Conservation (phyloP, 2,329 filamentous ascomycete genomes). For the Trichocomaceae sp. region DNA sequence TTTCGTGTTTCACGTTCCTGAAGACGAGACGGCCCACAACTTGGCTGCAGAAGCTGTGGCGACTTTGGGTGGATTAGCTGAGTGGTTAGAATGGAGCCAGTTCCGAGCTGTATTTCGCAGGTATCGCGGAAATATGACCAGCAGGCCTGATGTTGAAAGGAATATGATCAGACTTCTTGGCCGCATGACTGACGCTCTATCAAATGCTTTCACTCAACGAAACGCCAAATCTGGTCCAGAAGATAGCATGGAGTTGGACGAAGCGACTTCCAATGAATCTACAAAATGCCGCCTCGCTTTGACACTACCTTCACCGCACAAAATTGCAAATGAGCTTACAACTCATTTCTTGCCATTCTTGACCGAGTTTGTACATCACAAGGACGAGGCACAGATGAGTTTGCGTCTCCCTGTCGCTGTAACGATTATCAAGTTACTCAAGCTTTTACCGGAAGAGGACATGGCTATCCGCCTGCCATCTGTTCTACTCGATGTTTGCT, state of each 20-base stretch:
- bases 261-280: conserved; percentile 22
- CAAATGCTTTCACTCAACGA: conserved; percentile 41
- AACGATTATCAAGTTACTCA: conserved; percentile 79
- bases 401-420: conserved; percentile 84
- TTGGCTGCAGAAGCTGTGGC: conserved; percentile 79
- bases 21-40: conserved; percentile 64
- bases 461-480: conserved; percentile 70
- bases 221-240: conserved; percentile 8
- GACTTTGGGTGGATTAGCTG: conserved; percentile 67
- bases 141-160: conserved; percentile 77
- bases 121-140: conserved; percentile 74
- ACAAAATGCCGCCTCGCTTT: conserved; percentile 47
- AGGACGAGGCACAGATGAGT: conserved; percentile 91
- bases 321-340: conserved; percentile 65
- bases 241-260: conserved; percentile 5
- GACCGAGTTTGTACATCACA: conserved; percentile 80
- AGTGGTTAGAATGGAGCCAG: conserved; percentile 80
- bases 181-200: conserved; percentile 71
- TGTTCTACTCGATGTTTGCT: conserved; percentile 84
- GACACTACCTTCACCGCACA: conserved; percentile 60
- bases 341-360: conserved; percentile 72
- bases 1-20: conserved; percentile 78
- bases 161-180: conserved; percentile 75
- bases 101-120: conserved; percentile 78
- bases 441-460: conserved; percentile 66